Conservation (phyloP, 768 basidiomycete genomes). For the Boletellus ananiceps region DNA sequence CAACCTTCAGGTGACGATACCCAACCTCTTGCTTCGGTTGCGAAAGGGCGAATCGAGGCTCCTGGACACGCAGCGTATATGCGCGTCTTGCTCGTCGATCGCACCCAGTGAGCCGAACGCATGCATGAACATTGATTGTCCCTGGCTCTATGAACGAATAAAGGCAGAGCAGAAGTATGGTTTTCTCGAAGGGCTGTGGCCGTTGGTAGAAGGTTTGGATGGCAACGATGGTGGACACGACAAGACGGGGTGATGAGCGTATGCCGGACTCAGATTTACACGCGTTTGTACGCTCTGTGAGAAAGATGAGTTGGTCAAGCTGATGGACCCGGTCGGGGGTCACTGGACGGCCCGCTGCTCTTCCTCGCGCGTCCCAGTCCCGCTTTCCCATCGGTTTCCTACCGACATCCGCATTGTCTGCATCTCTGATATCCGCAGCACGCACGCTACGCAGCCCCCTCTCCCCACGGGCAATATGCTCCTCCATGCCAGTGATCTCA, state of each 20-base stretch:
- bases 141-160: constrained; percentile 54
- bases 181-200: too few species aligned
- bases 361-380: constrained; percentile 2
- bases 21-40: constrained; percentile 51
- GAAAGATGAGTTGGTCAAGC: too few species aligned
- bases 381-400: neutral
- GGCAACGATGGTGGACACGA: too few species aligned
- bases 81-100: constrained; percentile 61
- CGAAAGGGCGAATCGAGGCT: constrained; percentile 53
- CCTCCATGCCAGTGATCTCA: too few species aligned
- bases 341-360: neutral
- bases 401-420: constrained; percentile 34
- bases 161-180: constrained; percentile 37
- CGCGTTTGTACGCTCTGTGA: too few species aligned
- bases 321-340: too few species aligned
- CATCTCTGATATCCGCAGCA: constrained; percentile 39
- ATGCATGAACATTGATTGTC: constrained; percentile 86
- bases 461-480: too few species aligned
- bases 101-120: constrained; percentile 54
- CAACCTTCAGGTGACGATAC: constrained; percentile 50
- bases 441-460: too few species aligned
- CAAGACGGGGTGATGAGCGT: too few species aligned
- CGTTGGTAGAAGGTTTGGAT: too few species aligned
- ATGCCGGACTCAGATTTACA: too few species aligned
- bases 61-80: constrained; percentile 59